Evolutionary conservation across 805 yeast species (phyloP), one percentile per base, ranked within the genome.

Genomic region (Candida pseudofarinosa): DNA sequence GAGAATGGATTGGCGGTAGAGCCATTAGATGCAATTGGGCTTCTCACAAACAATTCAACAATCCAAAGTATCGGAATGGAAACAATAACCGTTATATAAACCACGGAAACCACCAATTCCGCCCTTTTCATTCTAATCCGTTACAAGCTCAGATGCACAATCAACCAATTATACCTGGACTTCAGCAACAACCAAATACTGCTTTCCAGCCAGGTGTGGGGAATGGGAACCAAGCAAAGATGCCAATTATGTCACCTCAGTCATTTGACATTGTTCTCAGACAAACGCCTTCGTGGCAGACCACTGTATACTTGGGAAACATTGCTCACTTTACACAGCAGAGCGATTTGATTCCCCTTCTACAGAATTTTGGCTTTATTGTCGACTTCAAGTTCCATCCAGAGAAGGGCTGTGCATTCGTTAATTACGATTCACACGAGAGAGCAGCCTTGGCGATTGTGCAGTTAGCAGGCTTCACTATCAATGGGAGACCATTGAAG

Each of bases 11-110:
- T 41, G 80, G 82, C 39, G 90, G 90, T 43, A 74, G 96, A 56
- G 77, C 85, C 31, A 79, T 89, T 48, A 77, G 96, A 59, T 79
- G 88, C 56, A 88, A 88, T 62, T 88, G 96, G 95, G 96, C 96
- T 33, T 77, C 85, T 35, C 89, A 83, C 56, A 81, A 80, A 57
- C 80, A 77, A 51, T 48, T 52, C 36, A 50, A 50, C 44, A 47
- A 48, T 20, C 46, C 42, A 49, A 46, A 44, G 40, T 41, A 45
- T 19, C 34, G 44, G 35, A 40, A 39, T 23, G 50, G 53, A 34
- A 44, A 44, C 37, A 39, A 42, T 38, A 40, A 44, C 37, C 52
- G 45, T 35, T 34, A 47, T 18, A 41, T 39, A 15, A 40, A 52
- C 33, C 34, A n/a, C 7, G 17, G 17, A 7, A 49, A 53, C 41